Base-by-base conservation (phyloP, 371 early-diverging fungal species). In the Mortierella sp. region DNA sequence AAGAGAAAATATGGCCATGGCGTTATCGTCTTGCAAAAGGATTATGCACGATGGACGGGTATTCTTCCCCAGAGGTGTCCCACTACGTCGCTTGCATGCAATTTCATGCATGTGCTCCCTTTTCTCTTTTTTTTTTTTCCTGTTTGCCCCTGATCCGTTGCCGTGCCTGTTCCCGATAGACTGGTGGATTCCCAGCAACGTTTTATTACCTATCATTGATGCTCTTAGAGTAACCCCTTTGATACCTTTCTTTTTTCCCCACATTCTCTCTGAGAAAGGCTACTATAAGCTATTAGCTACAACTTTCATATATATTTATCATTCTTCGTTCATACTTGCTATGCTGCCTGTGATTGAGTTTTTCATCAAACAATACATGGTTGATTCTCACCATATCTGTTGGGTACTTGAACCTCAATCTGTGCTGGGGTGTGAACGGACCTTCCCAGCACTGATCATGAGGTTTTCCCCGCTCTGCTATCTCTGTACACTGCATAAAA, bases 341-440 rank as follows among this genome's bases (percentile, higher is more conserved):
- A 23, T 35, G n/a, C 53, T 23, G 5, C 7, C 51, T 26, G 13
- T 8, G 40, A 32, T 61, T 15, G 10, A 37, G n/a, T n/a, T n/a
- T n/a, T n/a, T n/a, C n/a, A n/a, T n/a, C n/a, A n/a, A n/a, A n/a
- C n/a, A n/a, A n/a, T n/a, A n/a, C n/a, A n/a, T n/a, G n/a, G n/a
- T n/a, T n/a, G n/a, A 22, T 40, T 60, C 22, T 28, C 8, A 23
- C 15, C n/a, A n/a, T n/a, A n/a, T n/a, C n/a, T n/a, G n/a, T n/a
- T n/a, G n/a, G n/a, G n/a, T n/a, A n/a, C n/a, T n/a, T n/a, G n/a
- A n/a, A n/a, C n/a, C n/a, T n/a, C n/a, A n/a, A n/a, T n/a, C n/a
- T n/a, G n/a, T n/a, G n/a, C n/a, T n/a, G 43, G 37, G 42, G 15
- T 12, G 61, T 43, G 61, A 61, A 61, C 61, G 61, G 61, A 29